These are phyloP conservation scores for Thermomyces lanuginosus DNA, from an alignment of 2,329 filamentous ascomycete genomes.

Conservation along the genomic window DNA sequence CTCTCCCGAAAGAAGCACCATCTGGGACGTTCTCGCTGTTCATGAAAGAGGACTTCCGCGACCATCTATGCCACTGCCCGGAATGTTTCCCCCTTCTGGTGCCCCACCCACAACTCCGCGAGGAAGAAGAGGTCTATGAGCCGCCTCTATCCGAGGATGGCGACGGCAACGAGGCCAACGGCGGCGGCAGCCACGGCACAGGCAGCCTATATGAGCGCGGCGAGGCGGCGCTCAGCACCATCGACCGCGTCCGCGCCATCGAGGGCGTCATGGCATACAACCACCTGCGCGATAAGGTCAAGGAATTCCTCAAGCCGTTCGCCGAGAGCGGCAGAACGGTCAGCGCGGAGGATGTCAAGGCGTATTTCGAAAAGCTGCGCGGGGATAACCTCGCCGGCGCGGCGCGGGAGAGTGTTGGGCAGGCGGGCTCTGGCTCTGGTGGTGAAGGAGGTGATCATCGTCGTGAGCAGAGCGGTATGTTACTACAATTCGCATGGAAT, in stretches of 20 bases:
- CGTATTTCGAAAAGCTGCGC: conserved; percentile 83
- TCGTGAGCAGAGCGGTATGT: conserved; percentile 33
- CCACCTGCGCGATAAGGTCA: conserved; percentile 87
- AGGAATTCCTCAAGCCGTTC: conserved; percentile 83
- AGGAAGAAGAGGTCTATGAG: conserved; percentile 89
- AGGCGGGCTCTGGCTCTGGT: conserved; percentile 24
- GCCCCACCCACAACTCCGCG: conserved; percentile 62
- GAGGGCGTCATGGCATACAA: conserved; percentile 98
- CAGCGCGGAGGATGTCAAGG: conserved; percentile 88
- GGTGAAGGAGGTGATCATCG: conserved; percentile 19
- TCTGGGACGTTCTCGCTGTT: conserved; percentile 61
- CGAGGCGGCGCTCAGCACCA: conserved; percentile 76
- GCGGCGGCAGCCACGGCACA: conserved; percentile 47
- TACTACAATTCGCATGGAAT: neutral
- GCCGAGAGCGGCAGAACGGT: conserved; percentile 80
- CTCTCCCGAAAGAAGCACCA: conserved; percentile 40
- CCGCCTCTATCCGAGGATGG: conserved; percentile 59
- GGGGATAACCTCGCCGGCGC: conserved; percentile 73
- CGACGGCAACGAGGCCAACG: conserved; percentile 34
- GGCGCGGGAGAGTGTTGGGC: conserved; percentile 46
- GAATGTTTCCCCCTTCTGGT: conserved; percentile 61
- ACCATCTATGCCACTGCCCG: conserved; percentile 64
- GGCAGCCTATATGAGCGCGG: conserved; percentile 78
- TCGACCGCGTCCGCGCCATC: conserved; percentile 84
- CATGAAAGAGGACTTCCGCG: conserved; percentile 60